A percentile compares a stretch with the other conserved stretches of the same genome.
Evolutionary conservation across 495 filamentous ascomycete species (phyloP).

Genomic region (Tuber umbilicatum): DNA sequence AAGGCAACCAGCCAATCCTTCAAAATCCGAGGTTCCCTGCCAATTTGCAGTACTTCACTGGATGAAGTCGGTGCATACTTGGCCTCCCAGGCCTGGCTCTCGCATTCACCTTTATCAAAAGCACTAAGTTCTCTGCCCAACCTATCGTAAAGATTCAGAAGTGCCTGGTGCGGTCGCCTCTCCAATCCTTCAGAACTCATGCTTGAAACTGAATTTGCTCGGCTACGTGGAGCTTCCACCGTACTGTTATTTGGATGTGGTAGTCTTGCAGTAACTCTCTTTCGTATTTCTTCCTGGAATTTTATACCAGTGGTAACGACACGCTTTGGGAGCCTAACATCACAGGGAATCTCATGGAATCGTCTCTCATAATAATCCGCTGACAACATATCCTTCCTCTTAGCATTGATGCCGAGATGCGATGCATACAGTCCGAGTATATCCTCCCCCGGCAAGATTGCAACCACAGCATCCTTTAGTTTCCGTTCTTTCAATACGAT

Average conservation of each 20-base stretch:
- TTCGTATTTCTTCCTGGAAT: slow-evolving; percentile 40
- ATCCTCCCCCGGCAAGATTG: slow-evolving; percentile 23
- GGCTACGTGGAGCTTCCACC: slow-evolving; percentile 46
- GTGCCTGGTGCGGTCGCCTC: slow-evolving; percentile 35
- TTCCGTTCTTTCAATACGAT: slow-evolving; percentile 17
- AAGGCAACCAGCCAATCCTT: slow-evolving; percentile 77
- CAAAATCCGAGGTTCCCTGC: slow-evolving; percentile 63
- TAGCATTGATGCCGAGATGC: slow-evolving; percentile 47
- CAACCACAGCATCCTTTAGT: slow-evolving; percentile 27
- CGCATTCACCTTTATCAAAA: slow-evolving; percentile 73
- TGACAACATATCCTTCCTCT: slow-evolving; percentile 47
- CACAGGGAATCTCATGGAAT: slow-evolving; percentile 26
- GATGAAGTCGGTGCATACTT: slow-evolving; percentile 77
- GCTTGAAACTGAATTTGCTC: slow-evolving; percentile 42
- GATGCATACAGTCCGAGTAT: slow-evolving; percentile 12
- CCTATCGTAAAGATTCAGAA: slow-evolving; percentile 52
- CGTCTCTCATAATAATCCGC: slow-evolving; percentile 21
- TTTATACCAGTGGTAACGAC: slow-evolving; percentile 40
- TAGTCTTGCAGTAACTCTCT: slow-evolving; percentile 25
- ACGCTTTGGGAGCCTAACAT: slow-evolving; percentile 40
- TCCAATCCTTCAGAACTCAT: slow-evolving; percentile 26
- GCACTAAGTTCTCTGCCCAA: slow-evolving; percentile 60
- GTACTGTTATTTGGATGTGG: slow-evolving; percentile 31
- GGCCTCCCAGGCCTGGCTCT: slow-evolving; percentile 65
- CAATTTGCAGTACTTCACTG: slow-evolving; percentile 67